A percentile compares a stretch with the other conserved stretches of the same genome.
phyloP scores from a whole-genome alignment of 306 rosid species.

The Rubus idaeus region DNA sequence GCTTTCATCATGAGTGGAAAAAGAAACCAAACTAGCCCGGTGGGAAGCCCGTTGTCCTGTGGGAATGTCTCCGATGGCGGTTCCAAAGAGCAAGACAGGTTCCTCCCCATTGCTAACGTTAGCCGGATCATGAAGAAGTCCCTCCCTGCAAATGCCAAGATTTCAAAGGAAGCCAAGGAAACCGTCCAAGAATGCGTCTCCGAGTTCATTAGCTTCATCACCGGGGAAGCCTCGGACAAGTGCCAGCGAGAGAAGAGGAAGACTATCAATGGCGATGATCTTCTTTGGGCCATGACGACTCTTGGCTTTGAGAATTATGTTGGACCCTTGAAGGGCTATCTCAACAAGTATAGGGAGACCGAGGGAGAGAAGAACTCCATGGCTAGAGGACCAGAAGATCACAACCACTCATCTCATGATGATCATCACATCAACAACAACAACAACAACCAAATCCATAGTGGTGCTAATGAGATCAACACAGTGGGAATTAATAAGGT shows the following conservation, averaged over 20 bases:
- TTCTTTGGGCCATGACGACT: constrained; percentile 89
- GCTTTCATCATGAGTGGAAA: constrained; percentile 50
- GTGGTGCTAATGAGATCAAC: constrained; percentile 16
- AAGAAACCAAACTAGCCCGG: constrained; percentile 56
- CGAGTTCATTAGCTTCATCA: constrained; percentile 89
- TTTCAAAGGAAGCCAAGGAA: constrained; percentile 84
- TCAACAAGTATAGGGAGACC: constrained; percentile 67
- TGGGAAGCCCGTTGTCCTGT: constrained; percentile 70
- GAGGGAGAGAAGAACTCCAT: constrained; percentile 62
- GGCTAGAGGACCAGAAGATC: constrained; percentile 42
- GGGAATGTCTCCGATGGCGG: constrained; percentile 58
- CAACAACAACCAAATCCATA: background rate
- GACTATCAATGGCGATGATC: constrained; percentile 86
- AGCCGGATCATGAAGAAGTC: constrained; percentile 85
- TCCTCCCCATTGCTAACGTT: constrained; percentile 87
- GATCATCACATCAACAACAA: constrained; percentile 8
- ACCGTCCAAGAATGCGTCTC: constrained; percentile 88
- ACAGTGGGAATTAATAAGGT: constrained; percentile 16
- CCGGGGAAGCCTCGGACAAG: constrained; percentile 90
- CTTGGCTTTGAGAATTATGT: constrained; percentile 82
- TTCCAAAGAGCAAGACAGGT: constrained; percentile 74
- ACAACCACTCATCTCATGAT: constrained; percentile 17
- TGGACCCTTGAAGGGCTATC: constrained; percentile 64
- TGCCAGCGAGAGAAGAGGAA: constrained; percentile 83
- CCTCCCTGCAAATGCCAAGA: constrained; percentile 77